Percentiles rank a stretch among this genome's conserved stretches.
Conservation (phyloP, 2,329 filamentous ascomycete species). For the Chrysoporthe puriensis region DNA sequence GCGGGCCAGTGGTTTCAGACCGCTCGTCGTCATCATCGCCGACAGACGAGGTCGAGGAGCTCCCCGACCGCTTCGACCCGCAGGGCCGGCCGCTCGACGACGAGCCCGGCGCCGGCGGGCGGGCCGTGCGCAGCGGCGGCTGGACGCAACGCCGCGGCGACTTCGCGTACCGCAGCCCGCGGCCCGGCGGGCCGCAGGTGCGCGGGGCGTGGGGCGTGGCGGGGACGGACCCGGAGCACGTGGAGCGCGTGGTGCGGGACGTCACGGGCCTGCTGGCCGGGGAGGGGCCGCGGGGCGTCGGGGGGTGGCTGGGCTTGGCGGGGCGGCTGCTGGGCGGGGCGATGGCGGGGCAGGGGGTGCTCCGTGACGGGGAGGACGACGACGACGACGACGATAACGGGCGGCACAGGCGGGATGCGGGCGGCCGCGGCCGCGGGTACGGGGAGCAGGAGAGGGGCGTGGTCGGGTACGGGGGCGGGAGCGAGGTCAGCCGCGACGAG, state of each 20-base stretch:
- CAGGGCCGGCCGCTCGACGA: constrained; percentile 46
- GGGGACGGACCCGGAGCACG: constrained; percentile 47
- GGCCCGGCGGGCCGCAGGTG: constrained; percentile 32
- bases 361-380: constrained; percentile 9
- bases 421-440: neutral
- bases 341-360: constrained; percentile 31
- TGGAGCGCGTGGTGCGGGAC: constrained; percentile 43
- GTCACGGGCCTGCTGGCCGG: constrained; percentile 40
- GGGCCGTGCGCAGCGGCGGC: neutral
- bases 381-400: neutral
- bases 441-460: neutral
- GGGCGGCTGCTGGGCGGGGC: constrained; percentile 35
- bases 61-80: constrained; percentile 53
- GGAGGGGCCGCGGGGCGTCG: constrained; percentile 23
- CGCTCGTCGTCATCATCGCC: constrained; percentile 33
- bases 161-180: constrained; percentile 43
- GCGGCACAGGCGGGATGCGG: constrained; percentile 5
- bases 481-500: constrained; percentile 28
- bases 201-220: constrained; percentile 50
- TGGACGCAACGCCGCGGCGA: constrained; percentile 46
- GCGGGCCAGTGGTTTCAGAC: constrained; percentile 35
- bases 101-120: constrained; percentile 14
- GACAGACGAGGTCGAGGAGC: constrained; percentile 45
- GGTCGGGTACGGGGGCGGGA: constrained; percentile 24
- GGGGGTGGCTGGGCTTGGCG: constrained; percentile 37